phyloP scores from a whole-genome alignment of 805 yeast genomes.

The Lipomyces spencermartinsiae region DNA sequence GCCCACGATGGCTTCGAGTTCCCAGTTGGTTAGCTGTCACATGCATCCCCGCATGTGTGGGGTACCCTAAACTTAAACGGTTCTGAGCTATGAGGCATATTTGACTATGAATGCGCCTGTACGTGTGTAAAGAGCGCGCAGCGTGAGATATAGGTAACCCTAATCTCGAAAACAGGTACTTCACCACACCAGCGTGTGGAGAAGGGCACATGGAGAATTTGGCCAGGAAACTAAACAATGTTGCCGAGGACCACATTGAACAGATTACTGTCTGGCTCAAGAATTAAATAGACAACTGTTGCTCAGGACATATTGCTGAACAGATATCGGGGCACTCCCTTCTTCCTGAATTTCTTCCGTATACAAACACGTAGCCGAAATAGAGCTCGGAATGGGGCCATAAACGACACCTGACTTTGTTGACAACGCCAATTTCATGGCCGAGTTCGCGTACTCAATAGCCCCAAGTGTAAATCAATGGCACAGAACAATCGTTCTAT shows the following conservation, averaged over 20 bases:
- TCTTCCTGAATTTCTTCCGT: no score
- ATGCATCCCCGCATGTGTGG: conserved; percentile 6
- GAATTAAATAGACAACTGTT: no score
- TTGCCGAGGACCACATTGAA: not conserved
- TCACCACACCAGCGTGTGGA: not conserved
- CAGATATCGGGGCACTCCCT: no score
- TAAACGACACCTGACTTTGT: no score
- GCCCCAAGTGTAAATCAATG: not conserved
- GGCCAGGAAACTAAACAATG: not conserved
- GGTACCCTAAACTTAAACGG: no score
- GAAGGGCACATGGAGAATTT: not conserved
- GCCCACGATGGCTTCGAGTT: not conserved
- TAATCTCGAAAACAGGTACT: not conserved
- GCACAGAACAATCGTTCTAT: not conserved
- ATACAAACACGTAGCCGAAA: no score
- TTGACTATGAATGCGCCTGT: not conserved
- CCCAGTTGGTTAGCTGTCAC: not conserved
- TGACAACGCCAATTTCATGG: not conserved
- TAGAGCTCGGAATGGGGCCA: no score
- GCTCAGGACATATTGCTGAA: no score
- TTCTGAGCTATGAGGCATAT: not conserved
- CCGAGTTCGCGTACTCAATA: not conserved
- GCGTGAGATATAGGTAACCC: not conserved
- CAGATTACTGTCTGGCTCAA: no score
- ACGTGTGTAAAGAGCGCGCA: not conserved